phyloP scores from a whole-genome alignment of 345 rosid genomes.

The Limnanthes douglasii region DNA sequence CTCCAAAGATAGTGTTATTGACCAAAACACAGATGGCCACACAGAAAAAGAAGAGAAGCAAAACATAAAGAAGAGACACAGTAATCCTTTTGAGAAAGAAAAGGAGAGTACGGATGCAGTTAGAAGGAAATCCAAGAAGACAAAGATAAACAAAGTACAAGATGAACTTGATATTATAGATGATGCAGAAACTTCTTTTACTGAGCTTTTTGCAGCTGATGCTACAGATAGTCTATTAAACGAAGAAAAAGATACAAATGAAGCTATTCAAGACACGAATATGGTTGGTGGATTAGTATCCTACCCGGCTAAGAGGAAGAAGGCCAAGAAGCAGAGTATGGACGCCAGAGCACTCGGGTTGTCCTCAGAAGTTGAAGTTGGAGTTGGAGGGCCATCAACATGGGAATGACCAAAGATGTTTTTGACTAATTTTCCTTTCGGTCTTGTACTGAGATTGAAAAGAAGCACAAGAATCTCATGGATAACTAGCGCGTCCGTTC shows the following conservation, averaged over 20 bases:
- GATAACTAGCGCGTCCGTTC: too few species aligned
- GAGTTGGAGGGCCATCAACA: constrained; percentile 69
- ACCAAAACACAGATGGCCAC: constrained; percentile 5
- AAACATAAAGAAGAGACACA: constrained; percentile 14
- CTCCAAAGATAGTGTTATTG: constrained; percentile 4
- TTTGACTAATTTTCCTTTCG: too few species aligned
- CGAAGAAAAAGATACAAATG: constrained; percentile 11
- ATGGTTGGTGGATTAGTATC: constrained; percentile 12
- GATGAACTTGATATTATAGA: constrained; percentile 43
- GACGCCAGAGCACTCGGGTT: constrained; percentile 13
- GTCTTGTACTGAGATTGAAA: too few species aligned
- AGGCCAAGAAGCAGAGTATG: constrained; percentile 14
- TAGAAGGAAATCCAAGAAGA: constrained; percentile 18
- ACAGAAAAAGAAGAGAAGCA: constrained; percentile 12
- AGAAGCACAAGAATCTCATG: too few species aligned
- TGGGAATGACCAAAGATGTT: too few species aligned
- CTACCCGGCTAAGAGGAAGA: constrained; percentile 30
- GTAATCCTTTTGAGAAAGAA: constrained; percentile 9
- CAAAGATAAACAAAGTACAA: constrained; percentile 12
- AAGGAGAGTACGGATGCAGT: neutral
- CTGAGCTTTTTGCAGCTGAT: constrained; percentile 27
- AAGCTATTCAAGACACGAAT: constrained; percentile 11
- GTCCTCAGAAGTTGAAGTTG: constrained; percentile 30
- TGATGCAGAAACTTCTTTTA: constrained; percentile 40
- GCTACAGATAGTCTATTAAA: constrained; percentile 12